Evolutionary conservation across 2,329 filamentous ascomycete species (phyloP), one percentile per base, ranked within the genome.

Genomic region (Aquanectria penicillioides): DNA sequence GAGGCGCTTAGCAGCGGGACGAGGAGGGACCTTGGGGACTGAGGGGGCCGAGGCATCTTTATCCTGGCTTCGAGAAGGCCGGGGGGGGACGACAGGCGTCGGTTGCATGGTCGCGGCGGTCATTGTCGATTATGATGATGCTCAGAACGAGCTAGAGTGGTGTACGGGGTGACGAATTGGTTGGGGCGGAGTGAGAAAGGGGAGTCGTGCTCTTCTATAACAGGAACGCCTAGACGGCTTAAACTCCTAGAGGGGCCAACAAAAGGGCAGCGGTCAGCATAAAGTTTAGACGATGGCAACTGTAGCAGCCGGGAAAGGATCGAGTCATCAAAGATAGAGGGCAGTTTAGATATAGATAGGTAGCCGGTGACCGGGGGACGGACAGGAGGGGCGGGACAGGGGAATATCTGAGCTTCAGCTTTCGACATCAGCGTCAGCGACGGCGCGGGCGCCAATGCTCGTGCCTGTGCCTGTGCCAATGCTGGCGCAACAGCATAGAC

Each of bases 1-100:
- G n/a, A 87, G 72, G 40, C 90, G 90, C 73, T 89, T 89, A 41
- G 87, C 87, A 49, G 74, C 65, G 5, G 94, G 94, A 62, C 94
- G 91, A 61, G 93, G 90, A 63, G 94, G 94, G 44, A 97, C 84
- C 71, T 86, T 86, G 61, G 94, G 93, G 36, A 86, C 77, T 37
- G 69, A 53, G 49, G 61, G 66, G 6, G 69, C 44, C 22, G 75
- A 66, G 49, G 77, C 72, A 58, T 78, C 75, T 62, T 78, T 81
- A 49, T 84, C 83, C 65, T 81, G 78, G 64, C 74, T 77, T 71
- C 81, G 81, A 34, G 77, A 75, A 9, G 86, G 86, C 62, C 86
- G 83, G 67, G 85, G 84, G 43, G 86, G 86, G 57, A 88, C 78
- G 52, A 71, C 70, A n/a, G 86, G 86, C 51, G 78, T 77, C 73